Evolutionary conservation across 2,329 filamentous ascomycete species (phyloP), one percentile per base, ranked within the genome.

Genomic region (Trichoderma brevicompactum): DNA sequence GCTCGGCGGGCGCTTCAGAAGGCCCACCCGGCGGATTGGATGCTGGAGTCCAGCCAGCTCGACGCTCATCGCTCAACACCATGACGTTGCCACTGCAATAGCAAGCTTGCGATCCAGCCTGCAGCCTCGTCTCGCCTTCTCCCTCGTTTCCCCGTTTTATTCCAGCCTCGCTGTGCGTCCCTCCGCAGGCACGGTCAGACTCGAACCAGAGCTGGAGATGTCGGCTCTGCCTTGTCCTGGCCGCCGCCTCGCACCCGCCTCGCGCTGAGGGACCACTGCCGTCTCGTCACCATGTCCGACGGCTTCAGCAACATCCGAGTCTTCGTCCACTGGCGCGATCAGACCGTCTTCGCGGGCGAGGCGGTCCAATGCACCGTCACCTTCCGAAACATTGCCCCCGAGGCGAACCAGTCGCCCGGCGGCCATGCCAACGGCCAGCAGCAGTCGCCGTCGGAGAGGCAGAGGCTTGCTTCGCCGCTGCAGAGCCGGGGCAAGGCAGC

Each of bases 301-400:
- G 75, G 73, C 70, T 72, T 76, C 68, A 82, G 81, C 79, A 94
- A 96, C 82, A 92, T 99, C 76, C 91, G 94, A 78, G 94, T 97
- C 79, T 97, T 94, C 77, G 92, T 99, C 78, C 89, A 90, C 80
- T 99, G 94, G 91, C 90, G 92, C 77, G 92, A 96, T 75, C 89
- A 94, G 77, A 94, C 92, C 68, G 92, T 99, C 73, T 99, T 98
- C 80, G 92, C 95, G 65, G 95, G 95, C 78, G 95, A 99, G 82
- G 91, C 97, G 74, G 87, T 98, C 74, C 92, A 94, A 80, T 98
- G 95, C 79, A 93, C 89, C 70, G 96, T 99, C 77, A 97, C 92
- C 58, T 99, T 99, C 81, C 94, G 91, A 79, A 99, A 99, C 76
- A 85, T 94, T 68, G 84, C 87, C 48, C 74, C 85, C 56, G 80